Evolutionary conservation across 495 filamentous ascomycete species (phyloP), one percentile per base, ranked within the genome.

Genomic region (Annulohypoxylon maeteangense): DNA sequence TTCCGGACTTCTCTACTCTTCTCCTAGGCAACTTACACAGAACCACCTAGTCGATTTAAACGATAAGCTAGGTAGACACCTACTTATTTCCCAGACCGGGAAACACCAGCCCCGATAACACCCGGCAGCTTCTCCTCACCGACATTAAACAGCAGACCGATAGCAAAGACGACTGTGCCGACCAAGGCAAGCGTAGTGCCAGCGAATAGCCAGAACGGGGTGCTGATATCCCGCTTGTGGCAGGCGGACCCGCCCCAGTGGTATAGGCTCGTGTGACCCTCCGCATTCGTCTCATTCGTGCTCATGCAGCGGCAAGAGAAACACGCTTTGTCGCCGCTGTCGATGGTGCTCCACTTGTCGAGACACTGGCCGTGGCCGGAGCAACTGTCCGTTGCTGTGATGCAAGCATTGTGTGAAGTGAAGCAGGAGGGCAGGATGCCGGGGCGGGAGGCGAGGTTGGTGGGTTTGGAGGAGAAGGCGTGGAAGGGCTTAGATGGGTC

Each of bases 141-240:
- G 71, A 98, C 90, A 47, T 82, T 87, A 68, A 88, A 93, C 72
- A 98, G 74, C 84, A 96, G 78, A 1, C 90, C 88, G 72, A 99
- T 87, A 6, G 88, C 89, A 78, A 89, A 90, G 14, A 80, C 78
- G 4, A 92, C 75, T 29, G 89, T 80, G 22, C 86, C 80, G 8
- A 92, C 76, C 27, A 93, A 81, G 20, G 87, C 75, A 45, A 97
- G 81, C 6, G 85, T 88, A 42, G 95, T 89, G 3, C 89, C 87
- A 4, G 87, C 83, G 72, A 99, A 83, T 40, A 99, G 79, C 86
- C 93, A 97, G 79, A 99, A 98, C 38, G 89, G 89, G 18, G 89
- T 86, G 79, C 91, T 94, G 48, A 98, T 81, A 78, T 99, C 94
- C 75, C 89, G 89, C 87, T 98, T 99, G 80, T 97, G 90, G 81